Percentiles rank a stretch among this genome's conserved stretches.
These are phyloP conservation scores for Exophiala calicioides DNA, from an alignment of 2,329 filamentous ascomycete genomes.

Conservation along the genomic window DNA sequence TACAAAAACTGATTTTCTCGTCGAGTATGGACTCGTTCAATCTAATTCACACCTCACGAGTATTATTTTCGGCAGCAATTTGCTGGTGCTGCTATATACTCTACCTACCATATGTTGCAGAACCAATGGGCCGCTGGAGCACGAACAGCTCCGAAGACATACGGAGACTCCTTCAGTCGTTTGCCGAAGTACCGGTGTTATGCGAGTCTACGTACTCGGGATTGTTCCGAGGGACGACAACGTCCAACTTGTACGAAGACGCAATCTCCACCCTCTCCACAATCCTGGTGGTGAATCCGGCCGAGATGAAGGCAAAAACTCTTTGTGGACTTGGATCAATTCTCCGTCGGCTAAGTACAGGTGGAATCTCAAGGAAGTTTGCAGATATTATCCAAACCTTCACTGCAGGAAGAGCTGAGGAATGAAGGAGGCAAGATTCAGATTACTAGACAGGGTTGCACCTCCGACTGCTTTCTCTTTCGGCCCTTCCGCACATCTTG, in stretches of 20 bases:
- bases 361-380: constrained; percentile 17
- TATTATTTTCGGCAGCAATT: constrained; percentile 18
- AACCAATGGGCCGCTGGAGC: neutral
- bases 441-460: too few relatives aligned
- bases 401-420: too few relatives aligned
- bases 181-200: constrained; percentile 11
- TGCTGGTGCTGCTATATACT: constrained; percentile 21
- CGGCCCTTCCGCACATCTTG: too few relatives aligned
- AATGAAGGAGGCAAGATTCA: too few relatives aligned
- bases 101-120: constrained; percentile 14
- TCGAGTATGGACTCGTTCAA: constrained; percentile 9
- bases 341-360: constrained; percentile 14
- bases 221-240: neutral
- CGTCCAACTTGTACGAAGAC: constrained; percentile 4
- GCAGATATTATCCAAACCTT: constrained; percentile 22
- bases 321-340: constrained; percentile 15
- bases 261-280: constrained; percentile 7
- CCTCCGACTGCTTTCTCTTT: too few relatives aligned
- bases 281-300: constrained; percentile 13
- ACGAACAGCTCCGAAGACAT: neutral
- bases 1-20: constrained; percentile 13
- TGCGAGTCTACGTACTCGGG: too few relatives aligned
- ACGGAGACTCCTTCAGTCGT: constrained; percentile 5
- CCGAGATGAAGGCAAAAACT: constrained; percentile 19
- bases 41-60: constrained; percentile 13